phyloP scores from a whole-genome alignment of 2,329 filamentous ascomycete genomes.

The Aspergillus fischeri region DNA sequence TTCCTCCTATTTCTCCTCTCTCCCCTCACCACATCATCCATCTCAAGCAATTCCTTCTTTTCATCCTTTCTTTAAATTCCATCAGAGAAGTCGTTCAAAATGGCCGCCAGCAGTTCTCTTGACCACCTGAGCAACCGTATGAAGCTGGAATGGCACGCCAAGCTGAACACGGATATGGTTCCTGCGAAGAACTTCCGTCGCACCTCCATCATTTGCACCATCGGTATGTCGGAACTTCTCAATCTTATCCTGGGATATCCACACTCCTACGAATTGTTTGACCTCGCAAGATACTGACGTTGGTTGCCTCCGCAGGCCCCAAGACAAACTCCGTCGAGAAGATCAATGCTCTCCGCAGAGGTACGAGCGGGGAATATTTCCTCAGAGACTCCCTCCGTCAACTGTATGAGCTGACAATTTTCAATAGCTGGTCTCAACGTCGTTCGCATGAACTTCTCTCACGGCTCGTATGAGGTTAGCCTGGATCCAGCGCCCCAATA shows the following conservation, averaged over 20 bases:
- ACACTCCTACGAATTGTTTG: not conserved
- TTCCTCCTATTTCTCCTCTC: not conserved
- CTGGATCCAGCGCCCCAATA: not conserved
- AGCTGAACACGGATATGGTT: slow-evolving; percentile 83
- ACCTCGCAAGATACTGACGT: slow-evolving; percentile 17
- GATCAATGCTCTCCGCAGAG: slow-evolving; percentile 85
- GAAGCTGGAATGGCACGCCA: slow-evolving; percentile 65
- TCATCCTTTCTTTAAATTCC: slow-evolving; percentile 1
- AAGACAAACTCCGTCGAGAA: slow-evolving; percentile 98
- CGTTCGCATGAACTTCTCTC: slow-evolving; percentile 99
- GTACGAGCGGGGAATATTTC: slow-evolving; percentile 30
- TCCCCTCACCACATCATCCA: slow-evolving; percentile 9
- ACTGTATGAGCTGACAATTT: slow-evolving; percentile 12
- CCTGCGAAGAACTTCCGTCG: slow-evolving; percentile 89
- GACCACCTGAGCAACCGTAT: slow-evolving; percentile 80
- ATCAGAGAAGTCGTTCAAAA: slow-evolving; percentile 31
- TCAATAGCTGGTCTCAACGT: slow-evolving; percentile 80
- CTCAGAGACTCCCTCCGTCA: not conserved
- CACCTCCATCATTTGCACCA: slow-evolving; percentile 98
- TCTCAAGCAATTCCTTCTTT: slow-evolving; percentile 4
- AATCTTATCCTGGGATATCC: not conserved
- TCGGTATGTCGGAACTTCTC: slow-evolving; percentile 55
- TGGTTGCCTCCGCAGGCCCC: slow-evolving; percentile 54
- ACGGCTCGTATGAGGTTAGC: slow-evolving; percentile 73
- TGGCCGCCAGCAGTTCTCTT: slow-evolving; percentile 73